These are phyloP conservation scores for Alternaria sp. DNA, from an alignment of 2,329 filamentous ascomycete genomes.

Conservation along the genomic window DNA sequence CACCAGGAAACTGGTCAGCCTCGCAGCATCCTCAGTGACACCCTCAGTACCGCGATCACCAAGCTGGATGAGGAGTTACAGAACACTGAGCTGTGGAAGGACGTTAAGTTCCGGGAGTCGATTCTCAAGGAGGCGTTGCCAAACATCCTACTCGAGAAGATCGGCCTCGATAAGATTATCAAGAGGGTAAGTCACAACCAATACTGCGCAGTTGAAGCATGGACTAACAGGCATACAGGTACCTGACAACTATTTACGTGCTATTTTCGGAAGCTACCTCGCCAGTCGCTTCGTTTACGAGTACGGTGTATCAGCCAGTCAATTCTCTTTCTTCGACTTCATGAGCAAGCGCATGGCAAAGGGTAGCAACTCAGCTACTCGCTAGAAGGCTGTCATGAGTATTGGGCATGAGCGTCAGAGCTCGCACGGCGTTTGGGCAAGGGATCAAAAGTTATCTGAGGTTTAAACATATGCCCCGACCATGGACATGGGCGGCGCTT, in stretches of 20 bases:
- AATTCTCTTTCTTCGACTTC: conserved; percentile 98
- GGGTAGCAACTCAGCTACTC: conserved; percentile 8
- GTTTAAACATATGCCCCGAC: background rate
- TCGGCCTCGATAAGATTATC: conserved; percentile 88
- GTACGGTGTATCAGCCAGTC: conserved; percentile 88
- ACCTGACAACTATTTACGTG: conserved; percentile 87
- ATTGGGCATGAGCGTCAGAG: background rate
- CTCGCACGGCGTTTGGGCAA: conserved; percentile 6
- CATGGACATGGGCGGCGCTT: conserved; percentile 12
- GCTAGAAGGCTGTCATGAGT: conserved; percentile 1
- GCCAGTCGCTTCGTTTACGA: conserved; percentile 96
- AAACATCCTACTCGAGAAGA: conserved; percentile 81
- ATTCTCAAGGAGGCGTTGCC: conserved; percentile 88
- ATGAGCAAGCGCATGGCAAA: conserved; percentile 58
- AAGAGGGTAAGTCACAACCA: conserved; percentile 64
- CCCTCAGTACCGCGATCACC: conserved; percentile 91
- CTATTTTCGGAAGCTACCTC: conserved; percentile 95
- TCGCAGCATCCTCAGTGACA: conserved; percentile 88
- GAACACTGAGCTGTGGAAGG: conserved; percentile 88
- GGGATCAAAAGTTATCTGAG: conserved; percentile 5
- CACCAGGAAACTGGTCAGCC: conserved; percentile 79
- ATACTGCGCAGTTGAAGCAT: background rate
- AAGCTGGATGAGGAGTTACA: conserved; percentile 95
- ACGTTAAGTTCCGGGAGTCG: conserved; percentile 75
- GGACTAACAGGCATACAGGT: conserved; percentile 59